Conservation (phyloP, 2,329 filamentous ascomycete species). For the Beauveria medogensis region DNA sequence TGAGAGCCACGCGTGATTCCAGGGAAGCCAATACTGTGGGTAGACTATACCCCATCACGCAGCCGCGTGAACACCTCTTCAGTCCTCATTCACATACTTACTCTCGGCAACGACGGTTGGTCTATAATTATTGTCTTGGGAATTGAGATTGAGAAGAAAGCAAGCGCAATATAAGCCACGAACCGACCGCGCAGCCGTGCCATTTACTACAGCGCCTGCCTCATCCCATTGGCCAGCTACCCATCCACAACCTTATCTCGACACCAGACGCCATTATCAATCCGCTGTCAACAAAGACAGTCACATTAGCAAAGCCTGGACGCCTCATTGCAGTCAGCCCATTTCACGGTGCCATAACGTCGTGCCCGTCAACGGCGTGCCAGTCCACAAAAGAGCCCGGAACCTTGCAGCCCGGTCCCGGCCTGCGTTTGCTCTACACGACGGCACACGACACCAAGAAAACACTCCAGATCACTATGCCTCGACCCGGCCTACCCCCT, state of each 20-base stretch:
- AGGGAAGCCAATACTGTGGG: neutral
- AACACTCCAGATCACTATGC: slow-evolving; percentile 40
- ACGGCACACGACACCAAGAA: neutral
- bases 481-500: slow-evolving; percentile 57
- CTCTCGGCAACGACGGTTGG: neutral
- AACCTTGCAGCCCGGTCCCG: neutral
- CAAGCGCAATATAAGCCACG: neutral
- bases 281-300: neutral
- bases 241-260: neutral
- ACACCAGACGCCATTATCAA: neutral
- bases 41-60: too few relatives aligned
- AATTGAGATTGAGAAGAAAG: neutral
- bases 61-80: neutral
- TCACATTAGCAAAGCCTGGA: neutral
- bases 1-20: neutral
- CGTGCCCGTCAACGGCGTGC: neutral
- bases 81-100: neutral
- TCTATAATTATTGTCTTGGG: neutral
- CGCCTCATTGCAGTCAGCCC: too few relatives aligned
- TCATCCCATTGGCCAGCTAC: neutral
- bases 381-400: neutral
- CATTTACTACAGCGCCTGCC: neutral
- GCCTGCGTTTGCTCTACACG: neutral
- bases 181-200: neutral
- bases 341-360: neutral